Evolutionary conservation across 805 yeast species (phyloP), one percentile per base, ranked within the genome.

Genomic region (Pichia scutulata): DNA sequence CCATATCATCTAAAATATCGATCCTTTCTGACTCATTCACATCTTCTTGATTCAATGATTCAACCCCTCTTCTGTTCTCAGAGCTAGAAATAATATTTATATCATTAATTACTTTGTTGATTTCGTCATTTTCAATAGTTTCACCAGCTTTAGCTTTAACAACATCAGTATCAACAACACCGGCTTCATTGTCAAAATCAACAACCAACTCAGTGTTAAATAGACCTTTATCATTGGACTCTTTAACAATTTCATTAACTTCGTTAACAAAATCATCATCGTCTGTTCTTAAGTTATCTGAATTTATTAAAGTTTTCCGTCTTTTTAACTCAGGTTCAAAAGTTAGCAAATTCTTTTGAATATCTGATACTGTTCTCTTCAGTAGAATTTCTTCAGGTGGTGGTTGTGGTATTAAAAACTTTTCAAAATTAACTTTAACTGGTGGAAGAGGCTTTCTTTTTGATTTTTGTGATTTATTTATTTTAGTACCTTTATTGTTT

Each of bases 391-490:
- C 43, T 1, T 47, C 55, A 6, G 47, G 52, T 23, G 57, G 57
- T 37, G 60, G 61, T 43, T 53, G 49, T 41, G 59, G 60, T 26
- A 49, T 42, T 39, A 55, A 39, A 24, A 57, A 57, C 36, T 57
- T 56, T 24, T 47, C 49, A 37, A 53, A 46, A 30, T 58, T 55
- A 18, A 53, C 47, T 5, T 47, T 52, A 8, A 44, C 43, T 7
- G 52, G 51, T 2, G 47, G 36, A 7, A 25, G 21, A 4, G 44
- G 41, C 25, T 48, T 48, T 25, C 25, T 52, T 24, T 43, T 49
- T 14, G 30, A 41, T 30, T 47, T 46, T 8, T 30, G 19, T 13
- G 18, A 39, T 13, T 21, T 23, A 18, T 33, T 24, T 16, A 16
- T n/a, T 39, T 14, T 23, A 26, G 1, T 18, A 36, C 9, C 37